Percentiles rank a stretch among this genome's conserved stretches.
phyloP scores from a whole-genome alignment of 2,329 filamentous ascomycete genomes.

The Botrytis deweyae region DNA sequence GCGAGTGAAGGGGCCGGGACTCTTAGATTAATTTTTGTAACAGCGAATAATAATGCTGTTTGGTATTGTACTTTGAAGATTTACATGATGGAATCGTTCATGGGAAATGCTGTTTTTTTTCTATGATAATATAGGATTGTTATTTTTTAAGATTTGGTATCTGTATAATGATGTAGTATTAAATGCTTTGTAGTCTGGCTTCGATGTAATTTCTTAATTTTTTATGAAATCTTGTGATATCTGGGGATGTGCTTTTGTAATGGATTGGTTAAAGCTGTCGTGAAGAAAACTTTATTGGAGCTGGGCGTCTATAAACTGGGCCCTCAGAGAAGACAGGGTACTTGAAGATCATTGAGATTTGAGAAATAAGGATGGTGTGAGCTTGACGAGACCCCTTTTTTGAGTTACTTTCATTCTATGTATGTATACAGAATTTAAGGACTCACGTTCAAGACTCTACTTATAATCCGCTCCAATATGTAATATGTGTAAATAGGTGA shows the following conservation, averaged over 20 bases:
- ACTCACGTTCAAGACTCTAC: not conserved
- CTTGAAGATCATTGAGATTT: too few species aligned
- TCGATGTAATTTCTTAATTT: not conserved
- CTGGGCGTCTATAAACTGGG: too few species aligned
- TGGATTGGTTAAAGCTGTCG: not conserved
- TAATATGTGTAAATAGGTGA: not conserved
- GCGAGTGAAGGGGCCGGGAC: not conserved
- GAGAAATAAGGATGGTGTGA: too few species aligned
- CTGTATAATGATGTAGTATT: too few species aligned
- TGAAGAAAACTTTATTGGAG: too few species aligned
- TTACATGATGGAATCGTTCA: fast-evolving
- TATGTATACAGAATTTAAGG: not conserved
- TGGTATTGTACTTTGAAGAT: not conserved
- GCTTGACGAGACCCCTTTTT: too few species aligned
- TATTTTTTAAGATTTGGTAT: not conserved
- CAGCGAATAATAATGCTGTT: fast-evolving
- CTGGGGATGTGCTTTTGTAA: not conserved
- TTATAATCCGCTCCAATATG: not conserved
- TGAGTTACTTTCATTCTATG: too few species aligned
- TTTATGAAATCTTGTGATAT: not conserved
- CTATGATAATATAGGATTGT: not conserved
- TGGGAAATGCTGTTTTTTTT: not conserved
- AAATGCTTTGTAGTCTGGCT: not conserved
- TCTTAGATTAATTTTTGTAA: not conserved
- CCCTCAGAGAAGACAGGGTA: too few species aligned